phyloP scores from a whole-genome alignment of 192 early-diverging fungal genomes.

The Mortierella alpina region DNA sequence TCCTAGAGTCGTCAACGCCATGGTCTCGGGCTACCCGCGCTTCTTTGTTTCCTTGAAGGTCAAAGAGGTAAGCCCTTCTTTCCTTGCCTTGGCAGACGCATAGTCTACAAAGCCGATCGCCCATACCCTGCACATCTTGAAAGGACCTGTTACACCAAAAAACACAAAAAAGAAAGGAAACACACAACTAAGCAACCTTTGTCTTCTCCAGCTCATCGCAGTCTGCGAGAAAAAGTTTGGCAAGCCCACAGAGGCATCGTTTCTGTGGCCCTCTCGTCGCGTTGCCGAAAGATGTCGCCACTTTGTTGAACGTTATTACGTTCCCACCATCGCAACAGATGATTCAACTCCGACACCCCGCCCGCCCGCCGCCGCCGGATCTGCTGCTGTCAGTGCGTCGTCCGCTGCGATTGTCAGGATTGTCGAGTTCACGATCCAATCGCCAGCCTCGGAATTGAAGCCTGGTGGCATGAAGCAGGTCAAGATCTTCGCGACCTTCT shows the following conservation, averaged over 20 bases:
- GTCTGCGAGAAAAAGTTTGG: conserved; percentile 73
- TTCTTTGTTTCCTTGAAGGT: conserved; percentile 88
- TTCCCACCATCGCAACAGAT: conserved; percentile 36
- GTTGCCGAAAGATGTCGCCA: conserved; percentile 74
- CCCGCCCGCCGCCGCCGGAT: conserved; percentile 14
- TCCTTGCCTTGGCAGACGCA: background rate
- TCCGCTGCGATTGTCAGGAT: conserved; percentile 58
- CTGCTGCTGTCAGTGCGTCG: background rate
- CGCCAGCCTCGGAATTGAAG: conserved; percentile 59
- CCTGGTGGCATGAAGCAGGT: conserved; percentile 42
- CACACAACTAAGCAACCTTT: background rate
- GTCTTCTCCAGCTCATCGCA: conserved; percentile 34
- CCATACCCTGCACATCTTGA: background rate
- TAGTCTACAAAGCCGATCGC: background rate
- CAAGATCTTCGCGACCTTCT: conserved; percentile 75
- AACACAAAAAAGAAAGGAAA: no score
- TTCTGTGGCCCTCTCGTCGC: conserved; percentile 80
- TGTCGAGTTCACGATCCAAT: conserved; percentile 71
- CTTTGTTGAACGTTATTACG: conserved; percentile 68
- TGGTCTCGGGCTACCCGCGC: conserved; percentile 92
- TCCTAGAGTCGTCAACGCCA: conserved; percentile 70
- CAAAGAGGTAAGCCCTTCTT: conserved; percentile 64
- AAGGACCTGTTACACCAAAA: no score
- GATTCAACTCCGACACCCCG: conserved; percentile 44
- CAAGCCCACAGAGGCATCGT: conserved; percentile 69